Base-by-base conservation (phyloP, 1,284 basidiomycete genomes). In the Ganoderma multipileum region DNA sequence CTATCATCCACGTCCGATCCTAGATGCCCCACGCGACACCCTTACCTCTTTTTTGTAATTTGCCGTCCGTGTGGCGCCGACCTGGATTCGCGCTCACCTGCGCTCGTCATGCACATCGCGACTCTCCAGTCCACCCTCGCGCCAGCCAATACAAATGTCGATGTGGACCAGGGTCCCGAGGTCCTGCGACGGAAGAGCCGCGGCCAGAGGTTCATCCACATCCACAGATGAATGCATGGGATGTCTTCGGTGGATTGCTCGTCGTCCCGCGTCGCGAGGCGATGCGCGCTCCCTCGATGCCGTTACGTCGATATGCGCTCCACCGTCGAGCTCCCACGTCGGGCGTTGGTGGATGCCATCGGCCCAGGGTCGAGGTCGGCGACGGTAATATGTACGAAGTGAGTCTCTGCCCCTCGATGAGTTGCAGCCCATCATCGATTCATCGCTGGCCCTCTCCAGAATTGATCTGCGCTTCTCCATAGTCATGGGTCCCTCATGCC, bases 381-480 rank as follows among this genome's bases (percentile, higher is more conserved):
- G 55, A 33, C 52, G 28, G 47, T 50, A 50, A 14, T 50, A 50
- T 23, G 47, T 50, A 50, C 47, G 47, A 50, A 50, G 47, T 14
- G 23, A 11, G 47, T 26, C 23, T 26, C 47, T 23, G 23, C 11
- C 47, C 47, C 23, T 50, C 47, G 23, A 2, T 9, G 47, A 50
- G 18, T 8, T 16, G 55, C 42, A 44, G n/a, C n/a, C 20, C 42
- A 18, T 42, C 14, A 33, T 7, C 30, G 33, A 33, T 47, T 61
- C 60, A 44, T 44, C 61, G 61, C 61, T 36, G 52, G 52, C 38
- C 47, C 36, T 41, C 23, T n/a, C 26, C 5, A n/a, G 58, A 39
- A 52, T 33, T 61, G 65, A 66, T 66, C 65, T 66, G 65, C 65
- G 58, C 64, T 11, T n/a, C 23, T 8, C 65, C 59, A n/a, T 6